Base-by-base conservation (phyloP, 768 basidiomycete species). In the Amylocystis lapponica region DNA sequence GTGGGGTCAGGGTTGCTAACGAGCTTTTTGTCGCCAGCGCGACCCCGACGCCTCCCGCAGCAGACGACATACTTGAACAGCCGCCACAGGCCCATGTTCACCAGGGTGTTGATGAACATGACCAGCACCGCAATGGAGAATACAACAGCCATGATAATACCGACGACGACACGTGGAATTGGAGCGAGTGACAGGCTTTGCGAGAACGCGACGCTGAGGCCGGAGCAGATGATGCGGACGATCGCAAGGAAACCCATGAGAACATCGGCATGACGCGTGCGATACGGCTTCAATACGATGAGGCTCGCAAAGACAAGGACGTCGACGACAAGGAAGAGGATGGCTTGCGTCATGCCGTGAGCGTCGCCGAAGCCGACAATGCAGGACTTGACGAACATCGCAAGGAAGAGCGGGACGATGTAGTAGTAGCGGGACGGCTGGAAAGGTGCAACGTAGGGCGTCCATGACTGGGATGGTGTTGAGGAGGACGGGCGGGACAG, bases 121-220 rank as follows among this genome's bases (percentile, higher is more conserved):
- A 89, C 63, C 35, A 93, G 47, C 23, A 86, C 72, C 0, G 86
- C 75, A 29, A 88, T 64, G 12, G 84, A 83, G 59, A 79, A 84
- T 27, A 91, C 69, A 25, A 85, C 76, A 11, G 81, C 78, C 29
- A 79, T 71, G 48, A 90, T 74, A 44, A 86, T 72, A 17, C 90
- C 91, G 43, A 96, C 81, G 26, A 76, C 82, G 2, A 87, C 84
- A 16, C 91, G 78, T 1, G 86, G 81, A 52, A 95, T 95, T 30
- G 91, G 71, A 14, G 70, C 64, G 26, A 93, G 72, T 5, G 69
- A 61, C 20, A 92, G 57, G 8, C 63, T 66, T 49, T 86, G 73
- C 36, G 90, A 65, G 61, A 93, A 96, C 0, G 87, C 78, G 48
- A 95, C 74, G 67, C 87, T 66, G 17, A 91, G 59, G 5, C 79